These are phyloP conservation scores for Ophiosphaerella herpotricha DNA, from an alignment of 2,329 filamentous ascomycete genomes.

Conservation along the genomic window DNA sequence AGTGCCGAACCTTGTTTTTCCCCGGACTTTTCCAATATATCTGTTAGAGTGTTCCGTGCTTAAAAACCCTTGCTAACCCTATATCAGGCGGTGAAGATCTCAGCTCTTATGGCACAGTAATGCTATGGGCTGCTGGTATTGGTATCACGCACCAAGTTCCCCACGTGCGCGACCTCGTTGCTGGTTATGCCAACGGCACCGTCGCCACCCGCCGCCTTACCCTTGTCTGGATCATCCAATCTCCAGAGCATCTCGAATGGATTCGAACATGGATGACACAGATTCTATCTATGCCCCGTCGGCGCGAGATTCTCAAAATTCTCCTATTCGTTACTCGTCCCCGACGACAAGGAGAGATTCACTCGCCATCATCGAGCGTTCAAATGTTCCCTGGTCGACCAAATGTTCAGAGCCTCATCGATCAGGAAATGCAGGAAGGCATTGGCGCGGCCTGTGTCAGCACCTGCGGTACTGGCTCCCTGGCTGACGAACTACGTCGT, in stretches of 20 bases:
- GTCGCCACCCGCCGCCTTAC: slow-evolving; percentile 81
- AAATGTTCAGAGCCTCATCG: slow-evolving; percentile 77
- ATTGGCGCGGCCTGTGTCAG: slow-evolving; percentile 87
- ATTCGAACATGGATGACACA: slow-evolving; percentile 88
- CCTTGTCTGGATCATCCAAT: slow-evolving; percentile 91
- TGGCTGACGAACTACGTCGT: slow-evolving; percentile 75
- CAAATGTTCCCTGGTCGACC: slow-evolving; percentile 92
- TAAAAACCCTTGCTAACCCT: slow-evolving; percentile 30
- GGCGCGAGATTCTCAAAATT: slow-evolving; percentile 81
- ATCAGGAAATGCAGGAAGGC: slow-evolving; percentile 80
- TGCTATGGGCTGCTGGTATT: slow-evolving; percentile 89
- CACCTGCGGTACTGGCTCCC: slow-evolving; percentile 73
- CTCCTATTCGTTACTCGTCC: slow-evolving; percentile 90
- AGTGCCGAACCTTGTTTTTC: slow-evolving; percentile 33
- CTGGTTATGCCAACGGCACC: slow-evolving; percentile 66
- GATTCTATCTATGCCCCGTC: slow-evolving; percentile 78
- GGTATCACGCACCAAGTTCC: slow-evolving; percentile 96
- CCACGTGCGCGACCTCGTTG: slow-evolving; percentile 72
- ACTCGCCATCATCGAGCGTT: slow-evolving; percentile 76
- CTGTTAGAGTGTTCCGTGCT: slow-evolving; percentile 26
- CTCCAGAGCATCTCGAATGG: slow-evolving; percentile 89
- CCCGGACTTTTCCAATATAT: slow-evolving; percentile 30
- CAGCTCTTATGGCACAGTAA: slow-evolving; percentile 87
- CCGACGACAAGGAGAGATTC: slow-evolving; percentile 77
- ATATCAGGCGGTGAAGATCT: slow-evolving; percentile 72